Percentiles rank a stretch among this genome's conserved stretches.
Evolutionary conservation across 768 basidiomycete genomes (phyloP).

Genomic region (Boletus speciosus): DNA sequence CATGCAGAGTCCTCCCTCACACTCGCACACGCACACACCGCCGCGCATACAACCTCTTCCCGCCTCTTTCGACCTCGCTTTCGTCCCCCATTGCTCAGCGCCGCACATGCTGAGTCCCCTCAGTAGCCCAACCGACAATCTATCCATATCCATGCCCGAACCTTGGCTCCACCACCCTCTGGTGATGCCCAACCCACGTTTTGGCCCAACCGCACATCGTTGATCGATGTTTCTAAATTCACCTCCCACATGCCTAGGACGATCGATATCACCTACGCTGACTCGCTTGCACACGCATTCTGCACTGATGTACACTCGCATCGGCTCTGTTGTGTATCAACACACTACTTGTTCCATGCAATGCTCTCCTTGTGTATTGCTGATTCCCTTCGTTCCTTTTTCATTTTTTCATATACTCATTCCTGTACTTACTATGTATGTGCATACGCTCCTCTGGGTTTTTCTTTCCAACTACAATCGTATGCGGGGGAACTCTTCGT

Average conservation of each 20-base stretch:
- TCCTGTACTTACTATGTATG: not conserved
- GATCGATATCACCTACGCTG: not conserved
- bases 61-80: constrained; percentile 2
- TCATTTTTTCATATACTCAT: not conserved
- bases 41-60: not conserved
- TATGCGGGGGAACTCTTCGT: not conserved
- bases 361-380: constrained; percentile 7
- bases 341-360: not conserved
- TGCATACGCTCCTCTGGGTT: not conserved
- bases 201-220: constrained; percentile 7
- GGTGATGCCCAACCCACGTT: constrained; percentile 6
- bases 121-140: constrained; percentile 3
- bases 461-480: constrained; percentile 4
- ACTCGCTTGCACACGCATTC: not conserved
- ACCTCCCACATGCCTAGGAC: not conserved
- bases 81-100: not conserved
- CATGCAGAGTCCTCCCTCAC: not conserved
- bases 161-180: constrained; percentile 16
- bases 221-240: constrained; percentile 9
- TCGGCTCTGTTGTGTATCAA: constrained; percentile 13
- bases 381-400: not conserved
- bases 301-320: constrained; percentile 5
- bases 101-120: constrained; percentile 9
- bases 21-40: not conserved
- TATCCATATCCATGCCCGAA: constrained; percentile 22